Percentiles rank a stretch among this genome's conserved stretches.
Evolutionary conservation across 192 early-diverging fungal genomes (phyloP).

Genomic region (Podila epigama): DNA sequence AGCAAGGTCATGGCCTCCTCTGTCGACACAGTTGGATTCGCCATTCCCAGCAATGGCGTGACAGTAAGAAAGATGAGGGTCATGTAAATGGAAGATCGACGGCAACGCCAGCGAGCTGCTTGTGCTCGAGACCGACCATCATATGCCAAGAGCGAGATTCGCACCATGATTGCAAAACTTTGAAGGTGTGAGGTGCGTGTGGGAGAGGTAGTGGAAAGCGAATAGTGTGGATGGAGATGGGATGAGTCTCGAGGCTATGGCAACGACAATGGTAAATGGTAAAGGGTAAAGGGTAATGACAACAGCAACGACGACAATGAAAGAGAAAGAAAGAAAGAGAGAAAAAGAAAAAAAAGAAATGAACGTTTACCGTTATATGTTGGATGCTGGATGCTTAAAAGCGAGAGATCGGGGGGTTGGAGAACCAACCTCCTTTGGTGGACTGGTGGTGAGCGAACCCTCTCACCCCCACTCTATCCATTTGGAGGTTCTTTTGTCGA

Average conservation of each 20-base stretch:
- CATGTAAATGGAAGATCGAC: not conserved
- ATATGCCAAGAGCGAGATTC: not conserved
- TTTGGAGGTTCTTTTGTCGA: not conserved
- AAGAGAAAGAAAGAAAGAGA: not conserved
- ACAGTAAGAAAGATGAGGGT: not conserved
- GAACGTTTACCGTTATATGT: not conserved
- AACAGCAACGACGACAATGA: slow-evolving; percentile 2
- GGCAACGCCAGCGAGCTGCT: not conserved
- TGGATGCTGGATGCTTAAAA: slow-evolving; percentile 1
- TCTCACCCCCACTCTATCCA: not conserved
- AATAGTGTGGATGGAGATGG: not conserved
- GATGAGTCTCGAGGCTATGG: not conserved
- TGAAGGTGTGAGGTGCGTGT: too few species aligned
- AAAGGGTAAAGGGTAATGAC: slow-evolving; percentile 1
- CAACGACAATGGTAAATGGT: not conserved
- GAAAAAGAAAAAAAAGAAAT: not conserved
- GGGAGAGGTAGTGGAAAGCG: not conserved
- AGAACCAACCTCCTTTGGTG: not conserved
- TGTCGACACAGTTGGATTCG: not conserved
- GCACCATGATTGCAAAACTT: too few species aligned
- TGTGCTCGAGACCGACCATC: not conserved
- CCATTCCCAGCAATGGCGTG: slow-evolving; percentile 3
- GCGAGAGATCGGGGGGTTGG: not conserved
- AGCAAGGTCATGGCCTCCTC: not conserved
- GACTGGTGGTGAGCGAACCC: too few species aligned